These are phyloP conservation scores for Aspergillus intermedius DNA, from an alignment of 2,329 filamentous ascomycete genomes.

Conservation along the genomic window DNA sequence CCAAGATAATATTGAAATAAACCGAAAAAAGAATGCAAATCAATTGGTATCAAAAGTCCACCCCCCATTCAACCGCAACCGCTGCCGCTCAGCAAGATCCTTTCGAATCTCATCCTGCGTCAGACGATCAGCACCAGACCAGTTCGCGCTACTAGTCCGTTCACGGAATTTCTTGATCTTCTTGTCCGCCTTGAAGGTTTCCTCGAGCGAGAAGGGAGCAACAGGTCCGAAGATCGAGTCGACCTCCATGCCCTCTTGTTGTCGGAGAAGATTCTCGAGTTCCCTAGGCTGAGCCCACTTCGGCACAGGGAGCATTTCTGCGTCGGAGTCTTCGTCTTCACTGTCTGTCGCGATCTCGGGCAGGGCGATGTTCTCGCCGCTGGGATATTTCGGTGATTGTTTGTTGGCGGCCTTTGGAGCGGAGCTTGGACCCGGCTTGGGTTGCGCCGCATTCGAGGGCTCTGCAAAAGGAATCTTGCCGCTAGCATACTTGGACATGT, in stretches of 20 bases:
- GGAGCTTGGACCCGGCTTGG: slow-evolving; percentile 56
- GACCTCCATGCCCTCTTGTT: slow-evolving; percentile 66
- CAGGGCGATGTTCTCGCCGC: slow-evolving; percentile 82
- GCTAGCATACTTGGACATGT: slow-evolving; percentile 82
- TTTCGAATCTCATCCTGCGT: slow-evolving; percentile 81
- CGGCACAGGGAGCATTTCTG: slow-evolving; percentile 58
- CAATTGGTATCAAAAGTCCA: slow-evolving; percentile 61
- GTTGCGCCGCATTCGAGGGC: slow-evolving; percentile 48
- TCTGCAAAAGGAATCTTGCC: slow-evolving; percentile 86
- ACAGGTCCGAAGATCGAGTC: slow-evolving; percentile 92
- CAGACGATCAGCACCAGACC: slow-evolving; percentile 72
- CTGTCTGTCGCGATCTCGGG: slow-evolving; percentile 95
- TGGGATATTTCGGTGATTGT: slow-evolving; percentile 78
- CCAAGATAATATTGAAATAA: background rate
- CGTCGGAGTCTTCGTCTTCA: slow-evolving; percentile 71
- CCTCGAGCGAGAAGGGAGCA: slow-evolving; percentile 84
- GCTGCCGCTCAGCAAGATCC: slow-evolving; percentile 72
- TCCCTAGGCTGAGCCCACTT: slow-evolving; percentile 87
- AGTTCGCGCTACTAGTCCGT: slow-evolving; percentile 90
- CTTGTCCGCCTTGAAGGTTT: slow-evolving; percentile 87
- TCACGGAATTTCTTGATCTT: slow-evolving; percentile 84
- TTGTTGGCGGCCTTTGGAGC: slow-evolving; percentile 40
- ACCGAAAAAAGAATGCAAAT: background rate
- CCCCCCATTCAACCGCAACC: slow-evolving; percentile 72
- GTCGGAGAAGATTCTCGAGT: slow-evolving; percentile 65